Conservation (phyloP, 192 early-diverging fungal genomes). For the Rhizoclosmatium sp. region DNA sequence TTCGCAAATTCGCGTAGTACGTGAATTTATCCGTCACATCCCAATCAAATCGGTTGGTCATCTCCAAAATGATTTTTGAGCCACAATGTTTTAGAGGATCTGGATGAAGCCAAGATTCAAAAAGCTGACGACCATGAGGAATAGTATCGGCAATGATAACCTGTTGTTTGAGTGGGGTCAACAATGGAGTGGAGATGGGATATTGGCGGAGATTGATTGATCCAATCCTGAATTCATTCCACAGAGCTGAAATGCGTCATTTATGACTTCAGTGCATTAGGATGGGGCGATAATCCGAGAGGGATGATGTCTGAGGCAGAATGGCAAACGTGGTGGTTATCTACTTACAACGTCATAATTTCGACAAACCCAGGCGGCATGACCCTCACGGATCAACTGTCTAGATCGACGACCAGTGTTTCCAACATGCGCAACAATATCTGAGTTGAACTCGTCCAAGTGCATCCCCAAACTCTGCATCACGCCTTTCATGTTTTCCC, state of each 20-base stretch:
- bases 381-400: background rate
- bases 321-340: no score
- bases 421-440: slow-evolving; percentile 13
- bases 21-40: slow-evolving; percentile 12
- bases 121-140: slow-evolving; percentile 26
- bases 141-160: slow-evolving; percentile 33
- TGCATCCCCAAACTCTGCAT: background rate
- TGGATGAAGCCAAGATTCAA: background rate
- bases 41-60: slow-evolving; percentile 37
- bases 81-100: background rate
- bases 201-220: background rate
- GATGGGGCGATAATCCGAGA: no score
- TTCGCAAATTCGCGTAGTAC: slow-evolving; percentile 1
- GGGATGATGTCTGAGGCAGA: no score
- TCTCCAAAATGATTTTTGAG: slow-evolving; percentile 5
- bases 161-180: background rate
- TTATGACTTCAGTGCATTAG: no score
- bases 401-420: background rate
- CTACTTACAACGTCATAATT: background rate
- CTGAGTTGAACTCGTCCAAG: slow-evolving; percentile 17
- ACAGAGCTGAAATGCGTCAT: no score
- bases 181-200: background rate
- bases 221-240: no score
- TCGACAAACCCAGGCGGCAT: slow-evolving; percentile 5
- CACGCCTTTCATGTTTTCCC: slow-evolving; percentile 15